These are phyloP conservation scores for Penicillium ochrochloron DNA, from an alignment of 495 filamentous ascomycete species.

Conservation along the genomic window DNA sequence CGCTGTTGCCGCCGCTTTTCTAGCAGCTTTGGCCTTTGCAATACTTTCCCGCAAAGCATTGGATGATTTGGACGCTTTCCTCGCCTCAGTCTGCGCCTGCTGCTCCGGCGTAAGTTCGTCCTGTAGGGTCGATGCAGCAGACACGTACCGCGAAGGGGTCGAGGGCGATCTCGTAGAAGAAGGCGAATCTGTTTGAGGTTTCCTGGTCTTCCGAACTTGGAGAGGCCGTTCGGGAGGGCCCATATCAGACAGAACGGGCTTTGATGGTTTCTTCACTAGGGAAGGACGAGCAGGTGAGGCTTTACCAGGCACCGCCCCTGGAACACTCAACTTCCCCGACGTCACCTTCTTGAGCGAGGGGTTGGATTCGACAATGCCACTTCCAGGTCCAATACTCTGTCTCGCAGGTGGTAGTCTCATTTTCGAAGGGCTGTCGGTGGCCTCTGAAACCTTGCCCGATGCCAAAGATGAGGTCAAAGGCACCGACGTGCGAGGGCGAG, in stretches of 20 bases:
- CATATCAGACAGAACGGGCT: conserved; percentile 51
- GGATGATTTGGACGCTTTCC: conserved; percentile 70
- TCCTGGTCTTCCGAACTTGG: conserved; percentile 53
- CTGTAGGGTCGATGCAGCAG: conserved; percentile 37
- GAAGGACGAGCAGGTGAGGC: conserved; percentile 59
- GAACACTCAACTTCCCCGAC: conserved; percentile 27
- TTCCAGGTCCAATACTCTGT: conserved; percentile 23
- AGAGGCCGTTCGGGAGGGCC: conserved; percentile 53
- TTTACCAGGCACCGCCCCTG: conserved; percentile 51
- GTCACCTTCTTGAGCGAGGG: conserved; percentile 26
- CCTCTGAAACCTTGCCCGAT: conserved; percentile 21
- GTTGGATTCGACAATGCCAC: conserved; percentile 12
- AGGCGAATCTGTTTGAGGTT: conserved; percentile 34
- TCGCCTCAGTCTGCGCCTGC: conserved; percentile 37
- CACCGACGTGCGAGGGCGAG: conserved; percentile 31
- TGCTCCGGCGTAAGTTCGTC: conserved; percentile 39
- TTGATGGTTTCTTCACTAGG: conserved; percentile 57
- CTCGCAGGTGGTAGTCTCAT: conserved; percentile 31
- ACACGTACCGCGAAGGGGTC: conserved; percentile 38
- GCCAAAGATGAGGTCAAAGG: conserved; percentile 24
- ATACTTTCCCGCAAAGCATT: conserved; percentile 85
- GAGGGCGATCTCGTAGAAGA: conserved; percentile 38
- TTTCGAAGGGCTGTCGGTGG: conserved; percentile 35
- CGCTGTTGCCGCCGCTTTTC: conserved; percentile 61
- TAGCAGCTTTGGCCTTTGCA: conserved; percentile 89